Percentiles rank a stretch among this genome's conserved stretches.
These are phyloP conservation scores for Ramichloridium luteum DNA, from an alignment of 2,329 filamentous ascomycete species.

Conservation along the genomic window DNA sequence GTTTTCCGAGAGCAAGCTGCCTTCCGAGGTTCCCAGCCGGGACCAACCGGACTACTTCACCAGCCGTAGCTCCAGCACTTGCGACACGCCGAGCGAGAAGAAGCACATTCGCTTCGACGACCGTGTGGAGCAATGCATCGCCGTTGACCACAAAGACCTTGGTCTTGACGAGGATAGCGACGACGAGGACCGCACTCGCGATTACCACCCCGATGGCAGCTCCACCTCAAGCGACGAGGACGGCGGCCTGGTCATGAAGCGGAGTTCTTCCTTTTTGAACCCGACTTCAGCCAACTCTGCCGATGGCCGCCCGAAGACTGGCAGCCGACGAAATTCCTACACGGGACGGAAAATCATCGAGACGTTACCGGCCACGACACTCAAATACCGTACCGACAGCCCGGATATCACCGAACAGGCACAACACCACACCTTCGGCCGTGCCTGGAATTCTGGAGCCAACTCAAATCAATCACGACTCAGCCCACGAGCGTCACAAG, in stretches of 20 bases:
- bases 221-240: constrained; percentile 49
- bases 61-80: constrained; percentile 52
- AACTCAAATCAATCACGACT: constrained; percentile 27
- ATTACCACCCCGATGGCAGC: constrained; percentile 37
- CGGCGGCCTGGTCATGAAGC: constrained; percentile 71
- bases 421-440: constrained; percentile 32
- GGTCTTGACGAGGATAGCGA: constrained; percentile 51
- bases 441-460: constrained; percentile 21
- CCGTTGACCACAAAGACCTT: constrained; percentile 72
- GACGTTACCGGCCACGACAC: constrained; percentile 72
- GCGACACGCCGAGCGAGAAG: constrained; percentile 51
- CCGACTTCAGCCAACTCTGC: too few species aligned
- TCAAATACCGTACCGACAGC: constrained; percentile 72
- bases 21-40: constrained; percentile 48
- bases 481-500: constrained; percentile 69
- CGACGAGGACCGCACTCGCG: constrained; percentile 26
- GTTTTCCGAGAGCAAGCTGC: constrained; percentile 51
- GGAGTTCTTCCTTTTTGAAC: too few species aligned
- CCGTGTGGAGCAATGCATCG: constrained; percentile 90
- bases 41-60: constrained; percentile 53
- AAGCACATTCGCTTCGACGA: constrained; percentile 96
- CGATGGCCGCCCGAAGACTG: constrained; percentile 36
- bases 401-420: constrained; percentile 39
- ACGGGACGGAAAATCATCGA: constrained; percentile 66
- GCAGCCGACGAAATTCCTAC: constrained; percentile 43